Conservation (phyloP, 495 filamentous ascomycete genomes). For the Aspergillus kassunensis region DNA sequence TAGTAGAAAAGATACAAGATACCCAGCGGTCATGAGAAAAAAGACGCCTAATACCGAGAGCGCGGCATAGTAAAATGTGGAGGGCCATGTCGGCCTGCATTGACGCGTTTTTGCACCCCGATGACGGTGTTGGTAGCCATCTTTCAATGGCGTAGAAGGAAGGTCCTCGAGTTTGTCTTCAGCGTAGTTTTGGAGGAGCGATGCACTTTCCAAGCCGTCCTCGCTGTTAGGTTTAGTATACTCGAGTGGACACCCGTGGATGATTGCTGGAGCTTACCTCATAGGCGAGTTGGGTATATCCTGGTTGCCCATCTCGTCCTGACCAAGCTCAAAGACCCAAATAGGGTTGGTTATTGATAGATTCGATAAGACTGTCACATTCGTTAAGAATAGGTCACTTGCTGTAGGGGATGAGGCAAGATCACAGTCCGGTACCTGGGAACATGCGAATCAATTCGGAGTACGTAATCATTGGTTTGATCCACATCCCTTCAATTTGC, state of each 20-base stretch:
- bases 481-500: too few relatives aligned
- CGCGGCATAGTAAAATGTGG: not conserved
- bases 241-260: not conserved
- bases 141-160: not conserved
- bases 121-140: not conserved
- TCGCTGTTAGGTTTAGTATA: conserved; percentile 7
- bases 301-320: conserved; percentile 13
- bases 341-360: too few relatives aligned
- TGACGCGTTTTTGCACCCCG: not conserved
- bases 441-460: too few relatives aligned
- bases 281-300: not conserved
- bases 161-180: conserved; percentile 1
- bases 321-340: too few relatives aligned
- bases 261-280: conserved; percentile 12
- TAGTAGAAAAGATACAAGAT: not conserved
- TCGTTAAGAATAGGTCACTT: too few relatives aligned
- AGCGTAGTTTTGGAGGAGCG: conserved; percentile 1
- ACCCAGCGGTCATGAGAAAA: not conserved
- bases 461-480: too few relatives aligned
- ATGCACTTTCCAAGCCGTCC: conserved; percentile 6
- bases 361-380: too few relatives aligned
- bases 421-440: too few relatives aligned
- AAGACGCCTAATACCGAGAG: not conserved
- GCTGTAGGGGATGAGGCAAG: too few relatives aligned
- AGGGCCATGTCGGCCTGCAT: not conserved